These are phyloP conservation scores for Auriscalpium microsporum DNA, from an alignment of 768 basidiomycete genomes.

Conservation along the genomic window DNA sequence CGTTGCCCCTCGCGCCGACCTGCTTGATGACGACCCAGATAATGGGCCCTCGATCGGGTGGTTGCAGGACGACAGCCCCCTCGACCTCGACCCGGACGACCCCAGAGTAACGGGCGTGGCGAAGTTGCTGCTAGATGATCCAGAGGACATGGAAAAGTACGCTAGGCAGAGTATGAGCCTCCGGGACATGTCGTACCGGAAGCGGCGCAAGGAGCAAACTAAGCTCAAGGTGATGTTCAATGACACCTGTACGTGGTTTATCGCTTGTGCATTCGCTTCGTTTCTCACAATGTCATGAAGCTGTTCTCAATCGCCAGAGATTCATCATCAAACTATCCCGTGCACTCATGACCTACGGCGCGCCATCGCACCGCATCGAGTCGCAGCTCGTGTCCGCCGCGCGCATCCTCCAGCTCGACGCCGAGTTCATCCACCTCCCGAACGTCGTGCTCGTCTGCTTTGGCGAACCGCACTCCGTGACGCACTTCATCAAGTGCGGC, in stretches of 20 bases:
- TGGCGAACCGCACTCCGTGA: conserved; percentile 78
- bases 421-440: conserved; percentile 80
- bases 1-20: background rate
- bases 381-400: conserved; percentile 83
- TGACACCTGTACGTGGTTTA: conserved; percentile 43
- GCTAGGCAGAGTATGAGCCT: conserved; percentile 24
- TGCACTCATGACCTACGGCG: conserved; percentile 83
- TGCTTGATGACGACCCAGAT: background rate
- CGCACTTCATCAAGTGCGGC: conserved; percentile 74
- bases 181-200: conserved; percentile 53
- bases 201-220: conserved; percentile 52
- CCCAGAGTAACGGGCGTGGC: conserved; percentile 53
- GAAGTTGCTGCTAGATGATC: conserved; percentile 42
- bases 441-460: conserved; percentile 77
- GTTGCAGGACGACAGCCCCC: background rate
- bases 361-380: conserved; percentile 88
- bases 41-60: background rate
- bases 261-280: background rate
- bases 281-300: background rate
- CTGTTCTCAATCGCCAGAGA: conserved; percentile 56
- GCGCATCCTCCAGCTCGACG: conserved; percentile 81
- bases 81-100: conserved; percentile 60
- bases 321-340: conserved; percentile 81
- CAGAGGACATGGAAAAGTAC: conserved; percentile 49
- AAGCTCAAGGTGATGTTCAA: conserved; percentile 62